Base-by-base conservation (phyloP, 805 yeast species). In the Wickerhamiella dianesei region DNA sequence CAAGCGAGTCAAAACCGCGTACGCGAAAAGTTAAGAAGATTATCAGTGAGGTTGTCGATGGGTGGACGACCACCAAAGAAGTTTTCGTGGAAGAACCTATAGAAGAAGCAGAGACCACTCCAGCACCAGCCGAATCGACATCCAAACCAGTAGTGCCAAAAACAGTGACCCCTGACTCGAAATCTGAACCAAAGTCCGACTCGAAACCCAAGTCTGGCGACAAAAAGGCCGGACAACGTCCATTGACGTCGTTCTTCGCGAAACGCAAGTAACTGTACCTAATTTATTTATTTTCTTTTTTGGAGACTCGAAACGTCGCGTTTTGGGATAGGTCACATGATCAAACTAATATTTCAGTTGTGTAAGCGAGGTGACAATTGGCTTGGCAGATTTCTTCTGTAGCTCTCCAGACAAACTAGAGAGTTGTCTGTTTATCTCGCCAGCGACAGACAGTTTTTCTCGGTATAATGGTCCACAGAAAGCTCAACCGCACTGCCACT, bases 401-500 rank as follows among this genome's bases (percentile, higher is more conserved):
- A 12, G 9, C 32, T 25, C 32, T 25, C 12, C 12, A 25, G 12
- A 25, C 32, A 25, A 25, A 25, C 32, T n/a, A n/a, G n/a, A n/a
- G n/a, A n/a, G n/a, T n/a, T n/a, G n/a, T n/a, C n/a, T n/a, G n/a
- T n/a, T n/a, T n/a, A n/a, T n/a, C n/a, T n/a, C n/a, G n/a, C n/a
- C n/a, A n/a, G n/a, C n/a, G n/a, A n/a, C n/a, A n/a, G n/a, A n/a
- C n/a, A n/a, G n/a, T n/a, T n/a, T n/a, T n/a, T n/a, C n/a, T n/a
- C n/a, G n/a, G n/a, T n/a, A n/a, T n/a, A n/a, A 39, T 39, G 41
- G 41, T 39, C 6, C 41, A 39, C 41, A 13, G 41, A 22, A 57
- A 59, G 43, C 54, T 63, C 16, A 53, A 55, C 13, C 65, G 80
- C 56, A 66, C 71, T 20, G 65, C 73, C 8, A 65, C 76, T 39